These are phyloP conservation scores for Ceratopteris richardii DNA, from an alignment of 75 land plant species.

Conservation along the genomic window DNA sequence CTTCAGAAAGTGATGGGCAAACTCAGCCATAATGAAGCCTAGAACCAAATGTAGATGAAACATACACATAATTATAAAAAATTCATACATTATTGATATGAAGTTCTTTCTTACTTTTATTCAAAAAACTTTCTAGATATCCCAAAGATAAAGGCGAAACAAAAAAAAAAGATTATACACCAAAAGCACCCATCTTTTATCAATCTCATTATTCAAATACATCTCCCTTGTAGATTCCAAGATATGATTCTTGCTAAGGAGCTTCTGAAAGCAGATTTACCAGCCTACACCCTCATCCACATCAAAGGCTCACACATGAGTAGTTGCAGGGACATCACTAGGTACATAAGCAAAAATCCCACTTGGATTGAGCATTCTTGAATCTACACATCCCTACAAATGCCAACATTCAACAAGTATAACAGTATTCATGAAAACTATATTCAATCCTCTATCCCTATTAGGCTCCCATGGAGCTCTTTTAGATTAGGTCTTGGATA, in stretches of 20 bases:
- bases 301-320: conserved; percentile 59
- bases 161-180: neutral
- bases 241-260: conserved; percentile 33
- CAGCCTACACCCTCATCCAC: conserved; percentile 50
- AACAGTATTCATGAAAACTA: conserved; percentile 66
- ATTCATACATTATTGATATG: too few relatives aligned
- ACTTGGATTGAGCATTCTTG: conserved; percentile 54
- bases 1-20: too few relatives aligned
- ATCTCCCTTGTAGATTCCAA: conserved; percentile 2
- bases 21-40: too few relatives aligned
- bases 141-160: neutral
- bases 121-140: neutral
- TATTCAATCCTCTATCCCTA: conserved; percentile 61
- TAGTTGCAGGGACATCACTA: conserved; percentile 49
- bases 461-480: conserved; percentile 87
- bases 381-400: conserved; percentile 24
- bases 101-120: too few relatives aligned
- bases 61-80: too few relatives aligned
- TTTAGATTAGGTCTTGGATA: conserved; percentile 70
- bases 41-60: too few relatives aligned
- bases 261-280: conserved; percentile 65
- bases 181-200: neutral
- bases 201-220: neutral
- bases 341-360: conserved; percentile 66
- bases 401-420: conserved; percentile 36